Conservation (phyloP, 768 basidiomycete species). For the Hortiboletus campestris region DNA sequence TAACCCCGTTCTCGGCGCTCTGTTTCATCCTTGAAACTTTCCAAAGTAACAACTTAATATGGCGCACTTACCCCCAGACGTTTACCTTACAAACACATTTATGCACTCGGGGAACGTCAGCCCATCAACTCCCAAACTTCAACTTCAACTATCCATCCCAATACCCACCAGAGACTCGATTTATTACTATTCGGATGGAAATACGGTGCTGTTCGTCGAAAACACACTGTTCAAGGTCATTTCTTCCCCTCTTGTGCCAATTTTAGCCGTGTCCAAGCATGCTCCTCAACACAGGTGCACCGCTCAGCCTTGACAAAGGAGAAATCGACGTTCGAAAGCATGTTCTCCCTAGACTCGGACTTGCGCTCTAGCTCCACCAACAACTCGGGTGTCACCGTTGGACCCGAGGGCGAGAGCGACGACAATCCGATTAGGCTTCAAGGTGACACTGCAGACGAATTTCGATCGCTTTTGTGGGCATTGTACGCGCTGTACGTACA, state of each 20-base stretch:
- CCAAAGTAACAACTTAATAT: slow-evolving; percentile 14
- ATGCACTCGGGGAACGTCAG: slow-evolving; percentile 34
- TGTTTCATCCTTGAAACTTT: slow-evolving; percentile 14
- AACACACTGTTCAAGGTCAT: slow-evolving; percentile 50
- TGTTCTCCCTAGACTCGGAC: slow-evolving; percentile 44
- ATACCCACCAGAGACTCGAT: slow-evolving; percentile 37
- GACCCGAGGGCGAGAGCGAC: slow-evolving; percentile 48
- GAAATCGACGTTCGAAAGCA: slow-evolving; percentile 44
- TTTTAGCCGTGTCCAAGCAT: slow-evolving; percentile 22
- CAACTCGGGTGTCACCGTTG: slow-evolving; percentile 28
- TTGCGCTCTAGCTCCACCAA: slow-evolving; percentile 26
- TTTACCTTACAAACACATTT: slow-evolving; percentile 31
- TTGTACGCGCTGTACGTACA: slow-evolving; percentile 49
- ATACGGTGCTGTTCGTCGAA: slow-evolving; percentile 43
- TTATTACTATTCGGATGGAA: slow-evolving; percentile 42
- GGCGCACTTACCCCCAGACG: slow-evolving; percentile 32
- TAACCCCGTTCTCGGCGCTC: slow-evolving; percentile 2
- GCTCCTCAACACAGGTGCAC: slow-evolving; percentile 31
- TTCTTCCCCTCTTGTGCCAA: slow-evolving; percentile 5
- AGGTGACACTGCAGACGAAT: slow-evolving; percentile 47
- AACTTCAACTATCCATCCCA: slow-evolving; percentile 32
- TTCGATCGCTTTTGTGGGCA: slow-evolving; percentile 53
- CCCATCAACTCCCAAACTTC: slow-evolving; percentile 34
- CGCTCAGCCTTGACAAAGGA: slow-evolving; percentile 44
- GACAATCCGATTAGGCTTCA: slow-evolving; percentile 48